Evolutionary conservation across 2,329 filamentous ascomycete genomes (phyloP).

Genomic region (Claviceps arundinis): DNA sequence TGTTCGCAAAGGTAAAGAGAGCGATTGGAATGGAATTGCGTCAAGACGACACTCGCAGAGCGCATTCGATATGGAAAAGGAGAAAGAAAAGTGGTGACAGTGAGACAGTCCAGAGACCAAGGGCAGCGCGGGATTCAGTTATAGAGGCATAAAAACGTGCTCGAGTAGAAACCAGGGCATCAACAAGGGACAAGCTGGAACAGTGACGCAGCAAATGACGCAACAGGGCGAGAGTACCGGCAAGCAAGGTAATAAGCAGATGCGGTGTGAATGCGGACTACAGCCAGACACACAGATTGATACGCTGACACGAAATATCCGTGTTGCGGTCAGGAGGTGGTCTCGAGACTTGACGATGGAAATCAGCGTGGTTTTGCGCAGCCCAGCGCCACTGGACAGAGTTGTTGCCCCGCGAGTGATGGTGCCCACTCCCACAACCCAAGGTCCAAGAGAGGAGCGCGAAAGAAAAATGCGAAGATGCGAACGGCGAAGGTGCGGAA

Average conservation of each 20-base stretch:
- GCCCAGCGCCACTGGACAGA: neutral
- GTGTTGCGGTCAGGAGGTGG: neutral
- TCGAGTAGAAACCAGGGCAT: neutral
- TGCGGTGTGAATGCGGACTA: neutral
- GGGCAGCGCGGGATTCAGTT: constrained; percentile 3
- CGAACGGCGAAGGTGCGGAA: no score
- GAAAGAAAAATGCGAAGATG: no score
- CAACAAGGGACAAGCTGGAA: neutral
- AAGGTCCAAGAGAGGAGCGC: no score
- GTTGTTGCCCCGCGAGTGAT: no score
- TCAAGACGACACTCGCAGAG: neutral
- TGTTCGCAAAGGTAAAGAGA: neutral
- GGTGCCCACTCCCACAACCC: no score
- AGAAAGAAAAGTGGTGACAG: constrained; percentile 6
- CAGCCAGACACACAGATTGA: neutral
- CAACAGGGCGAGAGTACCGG: neutral
- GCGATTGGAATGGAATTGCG: neutral
- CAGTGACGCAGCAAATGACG: neutral
- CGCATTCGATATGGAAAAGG: neutral
- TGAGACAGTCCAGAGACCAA: constrained; percentile 6
- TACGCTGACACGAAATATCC: no score
- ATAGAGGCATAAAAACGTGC: constrained; percentile 2
- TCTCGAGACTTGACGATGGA: neutral
- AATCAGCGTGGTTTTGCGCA: neutral
- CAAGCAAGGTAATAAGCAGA: neutral